A percentile compares a stretch with the other conserved stretches of the same genome.
Evolutionary conservation across 345 rosid species (phyloP).

Genomic region (Viola odorata): DNA sequence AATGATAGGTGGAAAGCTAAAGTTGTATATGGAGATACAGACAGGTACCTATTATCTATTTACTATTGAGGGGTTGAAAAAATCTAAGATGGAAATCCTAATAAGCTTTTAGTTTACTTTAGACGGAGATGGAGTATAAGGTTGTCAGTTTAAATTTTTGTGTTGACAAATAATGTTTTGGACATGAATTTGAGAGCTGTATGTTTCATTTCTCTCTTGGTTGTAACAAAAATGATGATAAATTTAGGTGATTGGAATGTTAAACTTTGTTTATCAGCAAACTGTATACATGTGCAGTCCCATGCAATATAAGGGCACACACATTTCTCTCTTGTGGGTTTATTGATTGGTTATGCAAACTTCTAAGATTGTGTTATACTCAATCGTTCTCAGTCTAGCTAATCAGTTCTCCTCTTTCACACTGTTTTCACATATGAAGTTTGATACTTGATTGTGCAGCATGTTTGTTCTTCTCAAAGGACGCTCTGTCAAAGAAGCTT

Average conservation of each 20-base stretch:
- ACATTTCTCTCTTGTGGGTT: background rate
- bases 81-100: too few relatives aligned
- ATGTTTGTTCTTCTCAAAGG: slow-evolving; percentile 94
- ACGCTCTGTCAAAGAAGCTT: slow-evolving; percentile 58
- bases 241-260: background rate
- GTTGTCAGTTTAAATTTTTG: too few relatives aligned
- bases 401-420: background rate
- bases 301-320: background rate
- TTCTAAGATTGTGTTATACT: background rate
- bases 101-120: too few relatives aligned
- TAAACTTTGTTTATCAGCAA: background rate
- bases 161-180: too few relatives aligned
- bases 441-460: slow-evolving; percentile 36
- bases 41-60: slow-evolving; percentile 45
- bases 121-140: too few relatives aligned
- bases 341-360: background rate
- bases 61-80: too few relatives aligned
- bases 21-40: slow-evolving; percentile 95
- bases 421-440: slow-evolving; percentile 4
- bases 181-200: background rate
- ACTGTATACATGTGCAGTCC: too few relatives aligned
- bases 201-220: background rate
- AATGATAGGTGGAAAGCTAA: slow-evolving; percentile 75
- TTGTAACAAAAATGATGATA: background rate
- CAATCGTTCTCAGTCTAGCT: background rate